Conservation (phyloP, 768 basidiomycete species). For the Boletus fagicola region DNA sequence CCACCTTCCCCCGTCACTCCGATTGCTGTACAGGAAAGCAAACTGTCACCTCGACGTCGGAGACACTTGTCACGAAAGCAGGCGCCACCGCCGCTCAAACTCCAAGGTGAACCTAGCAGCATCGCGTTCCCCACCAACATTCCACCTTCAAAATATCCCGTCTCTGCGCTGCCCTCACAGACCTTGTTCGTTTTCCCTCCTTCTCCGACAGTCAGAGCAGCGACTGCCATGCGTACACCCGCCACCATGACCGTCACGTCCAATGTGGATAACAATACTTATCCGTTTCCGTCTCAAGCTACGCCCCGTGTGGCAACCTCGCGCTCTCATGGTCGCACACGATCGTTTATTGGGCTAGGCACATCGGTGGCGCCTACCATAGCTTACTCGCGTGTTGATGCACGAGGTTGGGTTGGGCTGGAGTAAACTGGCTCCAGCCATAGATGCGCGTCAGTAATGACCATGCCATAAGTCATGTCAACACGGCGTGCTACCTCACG, state of each 20-base stretch:
- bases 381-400: conserved; percentile 81
- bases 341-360: conserved; percentile 72
- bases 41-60: conserved; percentile 34
- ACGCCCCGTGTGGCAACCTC: conserved; percentile 74
- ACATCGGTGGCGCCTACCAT: conserved; percentile 73
- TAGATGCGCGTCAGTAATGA: conserved; percentile 3
- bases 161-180: conserved; percentile 61
- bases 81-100: conserved; percentile 54
- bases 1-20: conserved; percentile 67
- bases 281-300: conserved; percentile 55
- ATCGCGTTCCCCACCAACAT: conserved; percentile 28
- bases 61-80: conserved; percentile 58
- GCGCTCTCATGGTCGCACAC: conserved; percentile 61
- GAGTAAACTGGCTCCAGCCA: conserved; percentile 30
- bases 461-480: conserved; percentile 9
- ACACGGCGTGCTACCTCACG: conserved; percentile 10
- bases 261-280: conserved; percentile 43
- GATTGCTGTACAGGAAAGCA: conserved; percentile 39
- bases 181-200: conserved; percentile 87
- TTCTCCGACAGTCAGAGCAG: conserved; percentile 52
- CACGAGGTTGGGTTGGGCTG: conserved; percentile 71
- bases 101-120: conserved; percentile 34
- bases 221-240: conserved; percentile 58
- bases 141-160: conserved; percentile 22
- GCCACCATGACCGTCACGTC: conserved; percentile 82